Evolutionary conservation across 441 rosid genomes (phyloP), one percentile per base, ranked within the genome.

Genomic region (Pelargonium citronellum): DNA sequence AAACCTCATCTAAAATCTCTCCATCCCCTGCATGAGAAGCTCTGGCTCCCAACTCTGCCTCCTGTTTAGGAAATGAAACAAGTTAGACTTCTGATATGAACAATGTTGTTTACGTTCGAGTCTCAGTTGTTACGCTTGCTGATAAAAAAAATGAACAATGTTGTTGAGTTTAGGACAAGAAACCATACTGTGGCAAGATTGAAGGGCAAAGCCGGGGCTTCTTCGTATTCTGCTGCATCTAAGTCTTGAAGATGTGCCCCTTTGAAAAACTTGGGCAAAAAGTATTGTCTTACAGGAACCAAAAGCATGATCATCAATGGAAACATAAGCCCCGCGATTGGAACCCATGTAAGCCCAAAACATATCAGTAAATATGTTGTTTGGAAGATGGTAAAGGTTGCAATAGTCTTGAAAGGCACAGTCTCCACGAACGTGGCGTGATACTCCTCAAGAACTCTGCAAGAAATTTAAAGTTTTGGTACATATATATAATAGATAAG

Each of bases 181-280:
- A 22, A 22, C 24, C 24, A 22, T 22, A 22, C 24, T 22, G 24
- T 22, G 41, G 1, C 8, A 37, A 0, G 63, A 73, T 84, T 83
- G 83, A 78, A 89, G 69, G 89, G 63, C 41, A 85, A 69, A 7
- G 91, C 85, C 51, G 95, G 83, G 70, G 90, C 82, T 78, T 86
- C 95, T 82, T 89, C 95, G 51, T 87, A 89, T 55, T 84, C 91
- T 58, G 95, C 89, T n/a, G 91, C 90, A 78, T 89, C 95, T 75
- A 89, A 81, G 69, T 89, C 95, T 66, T 86, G 89, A 71, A 89
- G 89, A 77, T 87, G 91, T 10, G 83, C 89, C 49, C 83, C 85
- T 78, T 89, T 87, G 83, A 89, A 89, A 76, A 84, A 82, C 81
- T 77, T 86, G 0, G 95, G 82, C 46, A 89, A 89, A 41, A 84